These are phyloP conservation scores for Porcisia hertigi DNA, from an alignment of 208 protist species.

Conservation along the genomic window DNA sequence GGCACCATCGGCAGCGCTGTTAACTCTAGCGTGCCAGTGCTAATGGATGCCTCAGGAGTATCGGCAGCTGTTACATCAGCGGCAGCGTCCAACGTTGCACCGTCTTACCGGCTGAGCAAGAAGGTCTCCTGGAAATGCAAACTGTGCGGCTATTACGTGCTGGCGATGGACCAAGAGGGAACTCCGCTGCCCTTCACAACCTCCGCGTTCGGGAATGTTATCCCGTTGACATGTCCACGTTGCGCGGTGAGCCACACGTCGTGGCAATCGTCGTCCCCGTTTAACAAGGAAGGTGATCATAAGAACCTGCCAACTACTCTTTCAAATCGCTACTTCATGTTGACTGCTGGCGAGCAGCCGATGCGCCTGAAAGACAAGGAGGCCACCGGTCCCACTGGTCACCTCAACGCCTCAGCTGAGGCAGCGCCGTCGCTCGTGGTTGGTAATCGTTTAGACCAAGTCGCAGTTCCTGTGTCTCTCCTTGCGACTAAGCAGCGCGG, in stretches of 20 bases:
- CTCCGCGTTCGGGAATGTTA: constrained; percentile 64
- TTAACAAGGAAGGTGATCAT: constrained; percentile 74
- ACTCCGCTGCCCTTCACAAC: constrained; percentile 59
- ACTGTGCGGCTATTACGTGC: constrained; percentile 78
- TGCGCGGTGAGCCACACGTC: constrained; percentile 74
- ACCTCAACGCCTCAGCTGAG: background rate
- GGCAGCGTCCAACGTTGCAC: background rate
- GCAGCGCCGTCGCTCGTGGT: background rate
- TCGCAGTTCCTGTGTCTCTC: background rate
- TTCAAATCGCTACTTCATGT: constrained; percentile 65
- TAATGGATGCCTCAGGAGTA: background rate
- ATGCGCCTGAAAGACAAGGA: background rate
- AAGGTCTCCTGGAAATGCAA: constrained; percentile 81
- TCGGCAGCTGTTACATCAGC: background rate
- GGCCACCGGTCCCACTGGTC: background rate
- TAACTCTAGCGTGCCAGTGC: background rate
- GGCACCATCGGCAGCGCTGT: background rate
- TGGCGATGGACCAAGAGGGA: constrained; percentile 84
- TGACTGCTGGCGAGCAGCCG: background rate
- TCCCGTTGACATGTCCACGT: constrained; percentile 79
- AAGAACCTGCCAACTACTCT: constrained; percentile 72
- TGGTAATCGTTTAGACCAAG: background rate
- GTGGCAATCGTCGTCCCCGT: constrained; percentile 69
- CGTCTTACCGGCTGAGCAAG: constrained; percentile 15
- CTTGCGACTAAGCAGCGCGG: background rate